Conservation (phyloP, 306 rosid genomes). For the Rosa lucieae region DNA sequence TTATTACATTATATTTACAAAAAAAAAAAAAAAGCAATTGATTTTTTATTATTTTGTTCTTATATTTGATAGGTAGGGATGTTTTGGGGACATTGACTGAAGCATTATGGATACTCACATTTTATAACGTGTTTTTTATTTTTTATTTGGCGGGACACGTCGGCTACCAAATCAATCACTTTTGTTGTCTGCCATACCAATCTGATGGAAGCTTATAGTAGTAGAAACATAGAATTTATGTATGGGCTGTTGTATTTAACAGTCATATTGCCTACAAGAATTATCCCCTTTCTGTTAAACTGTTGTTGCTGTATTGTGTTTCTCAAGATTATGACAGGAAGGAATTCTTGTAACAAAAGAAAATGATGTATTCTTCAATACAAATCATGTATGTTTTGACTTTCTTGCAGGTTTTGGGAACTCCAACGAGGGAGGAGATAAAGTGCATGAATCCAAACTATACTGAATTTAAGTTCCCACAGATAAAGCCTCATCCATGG, state of each 20-base stretch:
- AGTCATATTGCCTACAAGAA: neutral
- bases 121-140: neutral
- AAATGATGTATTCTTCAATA: neutral
- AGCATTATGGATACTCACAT: neutral
- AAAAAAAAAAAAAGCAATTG: neutral
- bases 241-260: neutral
- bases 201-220: neutral
- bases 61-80: neutral
- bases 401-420: slow-evolving; percentile 82
- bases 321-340: neutral
- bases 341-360: neutral
- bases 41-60: neutral
- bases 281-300: neutral
- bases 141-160: neutral
- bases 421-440: slow-evolving; percentile 99
- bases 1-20: neutral
- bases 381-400: neutral
- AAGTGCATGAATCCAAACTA: slow-evolving; percentile 99
- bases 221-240: neutral
- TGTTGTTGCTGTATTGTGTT: neutral
- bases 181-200: neutral
- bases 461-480: slow-evolving; percentile 95
- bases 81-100: neutral
- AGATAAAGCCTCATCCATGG: slow-evolving; percentile 99
- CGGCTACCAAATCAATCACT: neutral